These are phyloP conservation scores for Fusarium sp. DNA, from an alignment of 2,329 filamentous ascomycete species.

Conservation along the genomic window DNA sequence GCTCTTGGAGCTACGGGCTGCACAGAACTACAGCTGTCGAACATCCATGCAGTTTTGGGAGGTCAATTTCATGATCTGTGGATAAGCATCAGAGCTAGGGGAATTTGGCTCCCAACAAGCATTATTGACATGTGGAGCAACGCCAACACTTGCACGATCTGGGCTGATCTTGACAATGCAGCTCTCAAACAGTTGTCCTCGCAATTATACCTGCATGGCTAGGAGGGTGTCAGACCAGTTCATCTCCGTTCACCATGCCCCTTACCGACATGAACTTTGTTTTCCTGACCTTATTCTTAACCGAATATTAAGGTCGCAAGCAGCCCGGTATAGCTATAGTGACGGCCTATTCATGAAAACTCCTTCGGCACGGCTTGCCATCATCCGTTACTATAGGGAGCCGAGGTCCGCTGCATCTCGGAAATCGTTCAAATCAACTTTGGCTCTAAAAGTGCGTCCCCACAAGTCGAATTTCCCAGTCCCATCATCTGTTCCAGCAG, in stretches of 20 bases:
- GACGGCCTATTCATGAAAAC: background rate
- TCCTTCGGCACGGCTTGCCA: background rate
- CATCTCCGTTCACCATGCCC: background rate
- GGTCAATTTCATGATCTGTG: constrained; percentile 21
- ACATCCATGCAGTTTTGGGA: constrained; percentile 23
- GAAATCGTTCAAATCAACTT: constrained; percentile 5
- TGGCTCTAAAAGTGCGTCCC: background rate
- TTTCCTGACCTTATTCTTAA: background rate
- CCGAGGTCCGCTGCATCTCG: constrained; percentile 21
- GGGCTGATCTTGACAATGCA: constrained; percentile 30
- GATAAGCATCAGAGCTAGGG: constrained; percentile 10
- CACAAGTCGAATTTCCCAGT: constrained; percentile 8
- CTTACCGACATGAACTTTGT: background rate
- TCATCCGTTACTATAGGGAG: background rate
- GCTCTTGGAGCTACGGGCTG: background rate
- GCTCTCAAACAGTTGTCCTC: background rate
- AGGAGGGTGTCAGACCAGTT: background rate
- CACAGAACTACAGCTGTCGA: constrained; percentile 8
- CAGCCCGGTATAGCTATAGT: background rate
- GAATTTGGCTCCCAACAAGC: constrained; percentile 21
- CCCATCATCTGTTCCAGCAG: background rate
- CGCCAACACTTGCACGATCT: constrained; percentile 20
- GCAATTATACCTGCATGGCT: constrained; percentile 6
- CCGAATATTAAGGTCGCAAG: background rate
- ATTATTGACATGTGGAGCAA: constrained; percentile 18